A percentile compares a stretch with the other conserved stretches of the same genome.
Conservation (phyloP, 257 asterid species). For the Nicotiana obtusifolia region DNA sequence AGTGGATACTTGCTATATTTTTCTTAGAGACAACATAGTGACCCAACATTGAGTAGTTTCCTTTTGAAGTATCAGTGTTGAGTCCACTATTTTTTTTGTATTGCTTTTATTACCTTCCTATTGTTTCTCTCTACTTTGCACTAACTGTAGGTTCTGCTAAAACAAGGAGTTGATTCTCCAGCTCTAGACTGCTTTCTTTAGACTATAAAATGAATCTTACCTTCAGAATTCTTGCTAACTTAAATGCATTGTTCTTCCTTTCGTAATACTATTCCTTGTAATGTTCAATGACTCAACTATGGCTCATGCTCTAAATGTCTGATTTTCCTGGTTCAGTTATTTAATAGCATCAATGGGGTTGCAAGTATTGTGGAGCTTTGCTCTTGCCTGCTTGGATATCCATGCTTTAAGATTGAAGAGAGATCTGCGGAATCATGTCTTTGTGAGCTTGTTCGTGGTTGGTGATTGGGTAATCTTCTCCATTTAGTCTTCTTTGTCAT, state of each 20-base stretch:
- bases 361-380: conserved; percentile 87
- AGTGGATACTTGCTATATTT: background rate
- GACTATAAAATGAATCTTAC: background rate
- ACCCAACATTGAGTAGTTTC: background rate
- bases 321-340: conserved; percentile 48
- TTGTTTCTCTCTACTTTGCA: no score
- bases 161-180: no score
- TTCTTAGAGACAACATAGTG: background rate
- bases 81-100: background rate
- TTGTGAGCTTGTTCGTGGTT: conserved; percentile 65
- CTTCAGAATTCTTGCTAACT: conserved; percentile 12
- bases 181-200: no score
- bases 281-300: background rate
- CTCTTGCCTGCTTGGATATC: conserved; percentile 73
- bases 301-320: background rate
- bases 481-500: conserved; percentile 13
- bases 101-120: no score
- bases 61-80: background rate
- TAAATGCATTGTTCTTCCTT: background rate
- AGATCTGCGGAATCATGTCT: conserved; percentile 62
- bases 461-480: conserved; percentile 81
- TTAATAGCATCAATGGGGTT: conserved; percentile 95
- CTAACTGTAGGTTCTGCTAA: no score
- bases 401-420: conserved; percentile 80
- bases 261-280: background rate